Evolutionary conservation across 257 asterid genomes (phyloP).

Genomic region (Nemophila menziesii): DNA sequence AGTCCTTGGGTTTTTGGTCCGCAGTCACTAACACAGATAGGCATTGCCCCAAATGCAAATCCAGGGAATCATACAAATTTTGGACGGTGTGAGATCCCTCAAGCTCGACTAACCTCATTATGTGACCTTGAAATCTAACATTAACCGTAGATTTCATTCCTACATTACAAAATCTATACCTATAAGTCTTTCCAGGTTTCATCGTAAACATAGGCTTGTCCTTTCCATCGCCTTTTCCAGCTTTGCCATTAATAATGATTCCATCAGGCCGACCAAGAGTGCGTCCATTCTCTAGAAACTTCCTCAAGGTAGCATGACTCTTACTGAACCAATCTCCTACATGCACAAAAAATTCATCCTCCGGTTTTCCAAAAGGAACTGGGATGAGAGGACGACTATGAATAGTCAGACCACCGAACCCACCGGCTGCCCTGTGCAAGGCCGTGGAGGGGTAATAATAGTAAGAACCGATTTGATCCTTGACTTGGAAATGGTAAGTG

Average conservation of each 20-base stretch:
- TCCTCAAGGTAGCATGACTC: slow-evolving; percentile 27
- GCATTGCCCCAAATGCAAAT: slow-evolving; percentile 44
- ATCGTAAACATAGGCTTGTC: slow-evolving; percentile 27
- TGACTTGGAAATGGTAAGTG: slow-evolving; percentile 49
- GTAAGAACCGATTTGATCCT: slow-evolving; percentile 60
- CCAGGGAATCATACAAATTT: slow-evolving; percentile 31
- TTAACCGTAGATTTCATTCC: slow-evolving; percentile 36
- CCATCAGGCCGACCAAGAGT: slow-evolving; percentile 38
- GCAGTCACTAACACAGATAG: slow-evolving; percentile 33
- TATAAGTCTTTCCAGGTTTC: slow-evolving; percentile 37
- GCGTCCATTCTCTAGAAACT: slow-evolving; percentile 21
- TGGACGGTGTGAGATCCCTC: slow-evolving; percentile 54
- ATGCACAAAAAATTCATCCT: slow-evolving; percentile 29
- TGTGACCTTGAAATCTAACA: slow-evolving; percentile 35
- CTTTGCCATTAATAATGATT: slow-evolving; percentile 31
- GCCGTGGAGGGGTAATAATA: slow-evolving; percentile 47
- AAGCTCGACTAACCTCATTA: slow-evolving; percentile 35
- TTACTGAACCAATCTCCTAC: slow-evolving; percentile 59
- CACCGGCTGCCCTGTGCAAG: slow-evolving; percentile 52
- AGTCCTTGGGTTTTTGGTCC: slow-evolving; percentile 31
- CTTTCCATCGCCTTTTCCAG: slow-evolving; percentile 16
- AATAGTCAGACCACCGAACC: slow-evolving; percentile 31
- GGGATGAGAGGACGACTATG: slow-evolving; percentile 52
- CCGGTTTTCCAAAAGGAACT: slow-evolving; percentile 36
- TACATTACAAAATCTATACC: slow-evolving; percentile 35